Conservation (phyloP, 2,329 filamentous ascomycete species). For the Ophiocordyceps camponoti-floridani region DNA sequence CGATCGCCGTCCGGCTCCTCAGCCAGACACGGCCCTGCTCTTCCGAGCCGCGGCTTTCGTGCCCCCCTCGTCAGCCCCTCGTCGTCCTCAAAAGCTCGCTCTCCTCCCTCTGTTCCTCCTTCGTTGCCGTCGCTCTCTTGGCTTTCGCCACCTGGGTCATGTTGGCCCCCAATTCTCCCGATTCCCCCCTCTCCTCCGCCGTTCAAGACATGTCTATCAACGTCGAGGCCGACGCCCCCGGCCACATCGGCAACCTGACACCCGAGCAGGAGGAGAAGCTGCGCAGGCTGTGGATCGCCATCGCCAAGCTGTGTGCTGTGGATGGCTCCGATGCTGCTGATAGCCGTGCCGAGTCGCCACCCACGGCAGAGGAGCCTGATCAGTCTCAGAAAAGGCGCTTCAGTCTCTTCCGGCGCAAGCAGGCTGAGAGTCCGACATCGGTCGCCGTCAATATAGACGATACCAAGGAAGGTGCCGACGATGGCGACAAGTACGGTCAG, state of each 20-base stretch:
- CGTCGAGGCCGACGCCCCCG: constrained; percentile 38
- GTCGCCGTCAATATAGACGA: constrained; percentile 11
- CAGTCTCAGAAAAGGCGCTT: constrained; percentile 63
- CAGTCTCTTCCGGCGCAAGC: constrained; percentile 48
- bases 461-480: constrained; percentile 28
- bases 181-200: background rate
- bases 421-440: constrained; percentile 27
- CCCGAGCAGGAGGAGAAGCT: constrained; percentile 76
- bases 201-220: constrained; percentile 20
- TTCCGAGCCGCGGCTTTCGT: background rate
- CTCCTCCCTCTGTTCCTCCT: background rate
- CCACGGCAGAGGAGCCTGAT: constrained; percentile 15
- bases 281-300: constrained; percentile 65
- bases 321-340: constrained; percentile 7
- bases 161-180: background rate
- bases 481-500: constrained; percentile 86
- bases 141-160: constrained; percentile 1
- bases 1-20: background rate
- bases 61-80: background rate
- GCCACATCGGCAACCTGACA: constrained; percentile 76
- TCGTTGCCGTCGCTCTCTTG: constrained; percentile 1
- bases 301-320: constrained; percentile 61
- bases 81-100: constrained; percentile 2
- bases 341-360: background rate
- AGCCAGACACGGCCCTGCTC: background rate